Base-by-base conservation (phyloP, 1,139 yeast species). In the Nakaseomyces kungkrabaensis region DNA sequence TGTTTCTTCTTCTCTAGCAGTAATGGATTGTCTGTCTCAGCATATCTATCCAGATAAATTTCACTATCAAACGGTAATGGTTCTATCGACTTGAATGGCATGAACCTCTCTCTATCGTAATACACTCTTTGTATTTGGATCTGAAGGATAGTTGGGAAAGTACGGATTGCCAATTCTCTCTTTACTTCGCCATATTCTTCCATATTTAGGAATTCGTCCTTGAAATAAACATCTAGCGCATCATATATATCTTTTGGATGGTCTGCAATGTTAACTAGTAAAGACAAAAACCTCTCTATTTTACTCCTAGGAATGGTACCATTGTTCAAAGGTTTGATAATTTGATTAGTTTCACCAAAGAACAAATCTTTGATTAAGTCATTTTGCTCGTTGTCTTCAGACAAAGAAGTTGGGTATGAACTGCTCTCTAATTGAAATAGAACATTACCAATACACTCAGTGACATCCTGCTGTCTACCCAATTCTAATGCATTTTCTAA, bases 391-490 rank as follows among this genome's bases (percentile, higher is more conserved):
- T 86, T 82, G 59, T 85, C 94, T 3, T 76, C 79, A 49, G 81
- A 86, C 37, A 85, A 69, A 2, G 66, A 65, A 11, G 73, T 72
- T 0, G 96, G 95, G 46, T 78, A 80, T 53, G 85, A 73, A 0
- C 96, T 95, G n/a, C 95, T 87, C 62, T 90, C 97, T 32, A 90
- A 72, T 65, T 90, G 97, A 56, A 83, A 86, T n/a, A 90, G 73
- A 4, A 92, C 97, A 66, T 92, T 92, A 51, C 90, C 96, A 60
- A 92, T 89, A 67, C 97, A 90, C 65, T 92, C 98, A 0, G 97
- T 88, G 17, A 92, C 97, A 71, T 92, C 98, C 65, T 92, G 98
- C 65, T 92, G 98, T 57, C 95, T 76, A 3, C 96, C 96, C 54
- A 86, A 76, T 57, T 84, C 92, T 47, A 83, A 73, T 0, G 92